Percentiles rank a stretch among this genome's conserved stretches.
These are phyloP conservation scores for Phytophthora cajani DNA, from an alignment of 352 stramenopile genomes.

Conservation along the genomic window DNA sequence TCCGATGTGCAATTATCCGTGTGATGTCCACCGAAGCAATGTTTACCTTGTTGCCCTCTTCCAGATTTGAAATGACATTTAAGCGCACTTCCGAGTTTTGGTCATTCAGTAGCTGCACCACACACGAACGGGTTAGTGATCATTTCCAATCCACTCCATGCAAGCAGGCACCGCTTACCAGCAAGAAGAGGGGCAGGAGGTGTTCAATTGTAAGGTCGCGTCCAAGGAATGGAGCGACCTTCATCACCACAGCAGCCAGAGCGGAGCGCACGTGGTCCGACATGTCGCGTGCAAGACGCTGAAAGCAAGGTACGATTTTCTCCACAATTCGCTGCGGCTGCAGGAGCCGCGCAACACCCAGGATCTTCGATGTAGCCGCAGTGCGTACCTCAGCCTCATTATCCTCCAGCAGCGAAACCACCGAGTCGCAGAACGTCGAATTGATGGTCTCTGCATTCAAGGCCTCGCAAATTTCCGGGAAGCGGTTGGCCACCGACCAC, in stretches of 20 bases:
- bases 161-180: slow-evolving; percentile 51
- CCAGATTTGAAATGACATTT: slow-evolving; percentile 98
- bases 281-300: slow-evolving; percentile 96
- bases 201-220: slow-evolving; percentile 94
- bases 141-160: background rate
- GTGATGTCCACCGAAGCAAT: background rate
- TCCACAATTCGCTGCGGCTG: slow-evolving; percentile 74
- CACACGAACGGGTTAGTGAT: slow-evolving; percentile 12
- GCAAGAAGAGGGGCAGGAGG: slow-evolving; percentile 95
- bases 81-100: slow-evolving; percentile 97
- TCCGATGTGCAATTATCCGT: background rate
- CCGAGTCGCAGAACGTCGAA: slow-evolving; percentile 81
- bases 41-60: slow-evolving; percentile 93
- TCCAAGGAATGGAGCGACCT: slow-evolving; percentile 94
- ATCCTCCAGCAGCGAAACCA: slow-evolving; percentile 96
- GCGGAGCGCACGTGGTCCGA: slow-evolving; percentile 97
- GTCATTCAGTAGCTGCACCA: slow-evolving; percentile 93
- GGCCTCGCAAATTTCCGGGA: slow-evolving; percentile 92
- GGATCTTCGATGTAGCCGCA: slow-evolving; percentile 92
- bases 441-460: slow-evolving; percentile 80
- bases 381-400: slow-evolving; percentile 97
- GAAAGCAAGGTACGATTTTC: slow-evolving; percentile 85
- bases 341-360: slow-evolving; percentile 60
- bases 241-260: slow-evolving; percentile 95
- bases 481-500: slow-evolving; percentile 98